Percentiles rank a stretch among this genome's conserved stretches.
Evolutionary conservation across 2,329 filamentous ascomycete species (phyloP).

Genomic region (Diaporthe citriasiana): DNA sequence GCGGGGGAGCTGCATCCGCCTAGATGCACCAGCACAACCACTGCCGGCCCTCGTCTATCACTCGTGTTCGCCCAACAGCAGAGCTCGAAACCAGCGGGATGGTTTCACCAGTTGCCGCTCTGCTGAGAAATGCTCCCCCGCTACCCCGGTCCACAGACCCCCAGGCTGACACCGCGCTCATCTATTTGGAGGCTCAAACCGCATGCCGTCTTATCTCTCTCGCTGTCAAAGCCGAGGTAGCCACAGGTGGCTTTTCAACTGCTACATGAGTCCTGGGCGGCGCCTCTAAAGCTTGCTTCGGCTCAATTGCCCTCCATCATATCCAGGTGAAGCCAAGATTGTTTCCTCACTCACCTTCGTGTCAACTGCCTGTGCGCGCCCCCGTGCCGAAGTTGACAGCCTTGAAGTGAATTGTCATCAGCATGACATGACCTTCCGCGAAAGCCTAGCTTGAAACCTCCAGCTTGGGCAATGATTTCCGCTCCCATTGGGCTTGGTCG

Average conservation of each 20-base stretch:
- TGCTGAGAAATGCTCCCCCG: background rate
- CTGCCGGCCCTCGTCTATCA: background rate
- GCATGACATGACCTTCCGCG: background rate
- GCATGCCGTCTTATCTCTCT: background rate
- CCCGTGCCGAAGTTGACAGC: background rate
- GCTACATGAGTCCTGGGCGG: background rate
- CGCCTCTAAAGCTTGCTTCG: constrained; percentile 1
- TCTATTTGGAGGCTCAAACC: background rate
- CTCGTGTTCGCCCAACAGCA: background rate
- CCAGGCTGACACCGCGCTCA: background rate
- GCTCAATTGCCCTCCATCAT: background rate
- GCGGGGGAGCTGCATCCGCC: constrained; percentile 7
- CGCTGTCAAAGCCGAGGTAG: background rate
- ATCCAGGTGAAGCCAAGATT: background rate
- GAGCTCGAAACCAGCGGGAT: background rate
- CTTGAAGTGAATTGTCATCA: background rate
- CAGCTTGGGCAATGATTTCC: background rate
- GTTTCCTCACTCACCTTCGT: background rate
- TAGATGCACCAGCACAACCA: background rate
- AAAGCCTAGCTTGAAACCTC: constrained; percentile 1
- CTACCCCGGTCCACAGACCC: background rate
- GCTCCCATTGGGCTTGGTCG: background rate
- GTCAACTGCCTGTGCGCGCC: background rate
- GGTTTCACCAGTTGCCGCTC: background rate
- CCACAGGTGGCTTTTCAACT: background rate